A percentile compares a stretch with the other conserved stretches of the same genome.
Conservation (phyloP, 2,329 filamentous ascomycete genomes). For the Botrytis elliptica region DNA sequence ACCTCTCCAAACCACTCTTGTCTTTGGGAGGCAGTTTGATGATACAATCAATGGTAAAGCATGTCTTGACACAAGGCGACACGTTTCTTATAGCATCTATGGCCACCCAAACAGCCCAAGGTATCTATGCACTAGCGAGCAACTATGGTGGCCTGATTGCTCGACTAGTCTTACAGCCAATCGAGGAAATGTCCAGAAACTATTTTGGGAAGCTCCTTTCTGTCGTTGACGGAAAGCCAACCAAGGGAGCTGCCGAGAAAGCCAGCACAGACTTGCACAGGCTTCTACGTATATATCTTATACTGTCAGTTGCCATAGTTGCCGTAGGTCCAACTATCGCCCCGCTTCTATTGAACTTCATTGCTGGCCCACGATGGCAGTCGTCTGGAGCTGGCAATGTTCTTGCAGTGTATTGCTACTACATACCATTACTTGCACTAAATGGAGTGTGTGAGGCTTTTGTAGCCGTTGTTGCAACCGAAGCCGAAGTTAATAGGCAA, state of each 20-base stretch:
- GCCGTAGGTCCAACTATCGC: constrained; percentile 74
- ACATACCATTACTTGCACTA: constrained; percentile 86
- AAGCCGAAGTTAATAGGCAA: constrained; percentile 72
- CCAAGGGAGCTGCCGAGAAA: constrained; percentile 40
- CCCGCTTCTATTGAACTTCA: constrained; percentile 67
- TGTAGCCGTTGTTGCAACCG: constrained; percentile 79
- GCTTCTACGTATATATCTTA: constrained; percentile 69
- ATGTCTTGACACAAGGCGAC: constrained; percentile 91
- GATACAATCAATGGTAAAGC: constrained; percentile 85
- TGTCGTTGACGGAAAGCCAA: constrained; percentile 34
- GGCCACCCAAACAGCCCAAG: constrained; percentile 76
- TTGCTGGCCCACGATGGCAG: constrained; percentile 78
- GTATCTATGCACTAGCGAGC: constrained; percentile 86
- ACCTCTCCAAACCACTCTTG: constrained; percentile 68
- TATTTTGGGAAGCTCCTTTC: constrained; percentile 81
- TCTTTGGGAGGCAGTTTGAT: constrained; percentile 78
- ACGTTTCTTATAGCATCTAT: constrained; percentile 80
- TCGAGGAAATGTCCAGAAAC: constrained; percentile 89
- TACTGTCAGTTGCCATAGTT: constrained; percentile 68
- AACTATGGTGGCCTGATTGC: constrained; percentile 92
- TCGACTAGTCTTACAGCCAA: constrained; percentile 85
- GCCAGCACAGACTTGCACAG: constrained; percentile 55
- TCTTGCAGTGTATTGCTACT: constrained; percentile 81
- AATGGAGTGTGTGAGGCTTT: constrained; percentile 94
- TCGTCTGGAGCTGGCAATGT: constrained; percentile 69